Evolutionary conservation across 2,329 filamentous ascomycete genomes (phyloP).

Genomic region (Chaetomium olivaceum): DNA sequence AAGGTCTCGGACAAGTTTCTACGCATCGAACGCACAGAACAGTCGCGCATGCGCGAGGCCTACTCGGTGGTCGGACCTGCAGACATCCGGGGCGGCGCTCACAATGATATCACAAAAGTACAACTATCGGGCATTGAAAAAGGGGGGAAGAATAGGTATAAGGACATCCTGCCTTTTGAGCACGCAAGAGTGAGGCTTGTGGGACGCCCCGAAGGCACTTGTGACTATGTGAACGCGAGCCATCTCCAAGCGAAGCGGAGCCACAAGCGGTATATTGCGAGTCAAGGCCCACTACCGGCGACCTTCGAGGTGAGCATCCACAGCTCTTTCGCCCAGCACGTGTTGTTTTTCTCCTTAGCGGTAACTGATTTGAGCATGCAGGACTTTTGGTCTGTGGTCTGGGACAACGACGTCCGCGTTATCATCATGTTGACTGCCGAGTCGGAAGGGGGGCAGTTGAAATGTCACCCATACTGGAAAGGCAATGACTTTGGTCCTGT

Average conservation of each 20-base stretch:
- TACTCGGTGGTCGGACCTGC: constrained; percentile 53
- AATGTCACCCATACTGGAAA: constrained; percentile 94
- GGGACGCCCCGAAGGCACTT: constrained; percentile 64
- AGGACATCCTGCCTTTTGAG: constrained; percentile 95
- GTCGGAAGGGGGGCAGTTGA: constrained; percentile 87
- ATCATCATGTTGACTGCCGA: constrained; percentile 97
- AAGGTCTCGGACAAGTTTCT: constrained; percentile 81
- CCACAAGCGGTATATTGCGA: constrained; percentile 92
- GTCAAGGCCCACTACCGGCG: constrained; percentile 87
- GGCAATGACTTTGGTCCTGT: constrained; percentile 75
- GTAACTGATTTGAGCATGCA: constrained; percentile 44
- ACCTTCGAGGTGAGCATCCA: constrained; percentile 76
- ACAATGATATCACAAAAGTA: constrained; percentile 44
- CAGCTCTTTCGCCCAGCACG: neutral
- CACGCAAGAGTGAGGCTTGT: constrained; percentile 83
- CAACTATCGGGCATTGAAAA: constrained; percentile 92
- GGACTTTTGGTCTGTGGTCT: constrained; percentile 98
- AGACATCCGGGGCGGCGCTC: constrained; percentile 35
- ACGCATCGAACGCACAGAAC: constrained; percentile 78
- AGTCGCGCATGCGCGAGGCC: constrained; percentile 87
- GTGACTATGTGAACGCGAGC: constrained; percentile 96
- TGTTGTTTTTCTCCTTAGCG: neutral
- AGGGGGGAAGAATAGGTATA: constrained; percentile 93
- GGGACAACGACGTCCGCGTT: constrained; percentile 93
- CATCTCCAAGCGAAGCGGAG: constrained; percentile 77